phyloP scores from a whole-genome alignment of 2,329 filamentous ascomycete genomes.

The Didymella keratinophila region DNA sequence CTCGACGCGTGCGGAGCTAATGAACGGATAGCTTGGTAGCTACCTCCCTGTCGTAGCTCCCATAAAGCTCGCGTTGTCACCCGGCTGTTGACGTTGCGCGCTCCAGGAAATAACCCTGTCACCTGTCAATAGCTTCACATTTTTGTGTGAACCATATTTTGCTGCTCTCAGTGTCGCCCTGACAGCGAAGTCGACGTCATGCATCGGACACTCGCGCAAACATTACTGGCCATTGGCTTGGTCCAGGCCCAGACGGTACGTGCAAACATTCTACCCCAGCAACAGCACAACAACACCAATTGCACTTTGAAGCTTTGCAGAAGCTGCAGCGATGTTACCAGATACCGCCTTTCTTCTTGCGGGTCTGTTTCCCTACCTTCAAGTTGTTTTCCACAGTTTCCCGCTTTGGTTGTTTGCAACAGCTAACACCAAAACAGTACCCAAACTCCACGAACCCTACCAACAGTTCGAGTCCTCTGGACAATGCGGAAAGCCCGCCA shows the following conservation, averaged over 20 bases:
- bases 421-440: constrained; percentile 44
- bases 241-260: constrained; percentile 43
- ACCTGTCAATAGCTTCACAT: constrained; percentile 23
- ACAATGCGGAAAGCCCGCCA: constrained; percentile 62
- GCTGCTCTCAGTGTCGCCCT: constrained; percentile 22
- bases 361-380: constrained; percentile 44
- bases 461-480: constrained; percentile 33
- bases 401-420: constrained; percentile 24
- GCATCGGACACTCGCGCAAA: constrained; percentile 45
- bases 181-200: constrained; percentile 40
- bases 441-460: constrained; percentile 38
- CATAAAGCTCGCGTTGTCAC: constrained; percentile 30
- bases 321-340: constrained; percentile 40
- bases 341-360: constrained; percentile 33
- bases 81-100: constrained; percentile 24
- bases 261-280: constrained; percentile 24
- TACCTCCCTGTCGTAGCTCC: constrained; percentile 19
- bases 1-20: constrained; percentile 26
- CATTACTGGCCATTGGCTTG: constrained; percentile 43
- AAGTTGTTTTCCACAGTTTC: constrained; percentile 32
- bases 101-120: constrained; percentile 23
- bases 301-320: constrained; percentile 16
- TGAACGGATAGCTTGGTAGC: constrained; percentile 24
- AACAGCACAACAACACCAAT: constrained; percentile 20
- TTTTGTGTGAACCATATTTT: constrained; percentile 23